Evolutionary conservation across 257 asterid species (phyloP).

Genomic region (Scutellaria minor): DNA sequence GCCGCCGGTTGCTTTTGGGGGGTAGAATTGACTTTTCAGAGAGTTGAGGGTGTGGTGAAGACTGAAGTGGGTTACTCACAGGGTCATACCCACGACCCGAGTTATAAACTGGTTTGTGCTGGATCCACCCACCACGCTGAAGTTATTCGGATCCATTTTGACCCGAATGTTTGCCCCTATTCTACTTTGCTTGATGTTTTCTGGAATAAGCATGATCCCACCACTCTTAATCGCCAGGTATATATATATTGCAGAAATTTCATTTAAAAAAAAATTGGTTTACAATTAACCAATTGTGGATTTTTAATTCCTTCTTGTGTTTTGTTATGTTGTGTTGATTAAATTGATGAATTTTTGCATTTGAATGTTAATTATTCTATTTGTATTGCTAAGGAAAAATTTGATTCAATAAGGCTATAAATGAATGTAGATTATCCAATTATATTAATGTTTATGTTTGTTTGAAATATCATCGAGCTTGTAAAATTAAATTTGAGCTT

Average conservation of each 20-base stretch:
- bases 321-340: neutral
- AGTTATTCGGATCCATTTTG: conserved; percentile 72
- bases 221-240: conserved; percentile 83
- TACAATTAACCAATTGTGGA: no score
- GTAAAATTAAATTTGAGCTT: no score
- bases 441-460: no score
- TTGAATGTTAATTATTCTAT: no score
- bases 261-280: neutral
- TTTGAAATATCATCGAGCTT: no score
- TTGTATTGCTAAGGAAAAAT: no score
- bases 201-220: conserved; percentile 81
- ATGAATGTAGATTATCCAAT: no score
- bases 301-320: neutral
- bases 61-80: conserved; percentile 90
- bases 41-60: conserved; percentile 75
- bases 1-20: conserved; percentile 96
- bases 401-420: no score
- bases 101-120: conserved; percentile 63
- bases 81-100: conserved; percentile 63
- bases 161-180: conserved; percentile 66
- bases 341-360: neutral
- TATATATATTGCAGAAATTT: neutral
- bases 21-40: conserved; percentile 72
- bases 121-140: conserved; percentile 81
- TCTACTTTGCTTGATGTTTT: conserved; percentile 64